Base-by-base conservation (phyloP, 257 asterid genomes). In the Anisodus tanguticus region DNA sequence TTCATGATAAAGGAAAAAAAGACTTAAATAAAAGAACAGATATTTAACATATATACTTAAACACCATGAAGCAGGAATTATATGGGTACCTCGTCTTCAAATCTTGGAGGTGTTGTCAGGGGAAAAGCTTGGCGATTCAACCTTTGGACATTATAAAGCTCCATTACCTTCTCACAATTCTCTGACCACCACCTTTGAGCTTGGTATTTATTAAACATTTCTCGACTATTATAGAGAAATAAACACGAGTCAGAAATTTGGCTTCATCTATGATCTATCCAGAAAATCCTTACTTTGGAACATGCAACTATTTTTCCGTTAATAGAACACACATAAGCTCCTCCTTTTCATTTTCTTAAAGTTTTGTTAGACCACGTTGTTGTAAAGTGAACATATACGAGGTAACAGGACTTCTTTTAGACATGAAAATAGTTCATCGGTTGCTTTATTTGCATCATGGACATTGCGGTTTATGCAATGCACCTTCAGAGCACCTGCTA, bases 121-220 rank as follows among this genome's bases (percentile, higher is more conserved):
- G 99, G 98, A 84, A 91, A 91, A 6, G 97, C 97, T 86, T 93
- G 94, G 86, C 91, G 97, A 84, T 91, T 93, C 83, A 94, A 60
- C 89, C 93, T 92, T 88, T 92, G 96, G 43, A 96, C 99, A 69
- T 96, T 93, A 92, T 96, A 94, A 15, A 96, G 93, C 87, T 96
- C 99, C 90, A 94, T 90, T 49, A 96, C 94, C 85, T 91, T 96
- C 82, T 96, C 98, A 35, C 89, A 94, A 82, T 96, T 96, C 87
- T 94, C 99, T 1, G 98, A 89, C 99, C 99, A 96, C 99, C 99
- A 96, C 84, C 89, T 90, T 86, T 96, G 99, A 49, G 99, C 99
- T 94, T 96, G 98, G 92, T 94, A 92, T 88, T 94, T 92, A 93
- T 94, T 94, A 87, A 93, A 96, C 88, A 90, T 90, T 83, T 96